phyloP scores from a whole-genome alignment of 768 basidiomycete genomes.

The Grammothele lineata region DNA sequence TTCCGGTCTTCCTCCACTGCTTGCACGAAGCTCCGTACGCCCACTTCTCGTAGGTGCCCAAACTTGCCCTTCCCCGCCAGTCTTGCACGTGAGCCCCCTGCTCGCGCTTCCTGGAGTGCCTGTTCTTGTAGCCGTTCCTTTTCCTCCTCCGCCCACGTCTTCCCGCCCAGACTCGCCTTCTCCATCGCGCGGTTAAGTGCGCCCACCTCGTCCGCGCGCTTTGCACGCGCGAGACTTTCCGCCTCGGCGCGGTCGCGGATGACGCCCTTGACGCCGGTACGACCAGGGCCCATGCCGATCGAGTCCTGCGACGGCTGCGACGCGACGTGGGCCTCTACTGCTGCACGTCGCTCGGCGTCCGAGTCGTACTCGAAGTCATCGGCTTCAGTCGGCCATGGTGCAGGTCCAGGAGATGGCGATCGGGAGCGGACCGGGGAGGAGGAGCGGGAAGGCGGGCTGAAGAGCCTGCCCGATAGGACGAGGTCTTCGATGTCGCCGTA shows the following conservation, averaged over 20 bases:
- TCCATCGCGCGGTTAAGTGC: constrained; percentile 57
- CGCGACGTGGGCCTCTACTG: constrained; percentile 19
- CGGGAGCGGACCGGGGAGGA: constrained; percentile 63
- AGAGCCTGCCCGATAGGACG: constrained; percentile 75
- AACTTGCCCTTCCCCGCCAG: constrained; percentile 37
- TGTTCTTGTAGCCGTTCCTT: constrained; percentile 44
- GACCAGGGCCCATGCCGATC: constrained; percentile 81
- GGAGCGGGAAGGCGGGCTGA: constrained; percentile 48
- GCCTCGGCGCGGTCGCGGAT: constrained; percentile 80
- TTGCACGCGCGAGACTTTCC: constrained; percentile 46
- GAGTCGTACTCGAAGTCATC: constrained; percentile 42
- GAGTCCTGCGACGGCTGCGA: constrained; percentile 40
- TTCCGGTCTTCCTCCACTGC: constrained; percentile 73
- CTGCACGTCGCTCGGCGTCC: constrained; percentile 33
- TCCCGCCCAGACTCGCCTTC: constrained; percentile 58
- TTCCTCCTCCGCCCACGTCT: constrained; percentile 77
- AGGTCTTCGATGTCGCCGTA: constrained; percentile 58
- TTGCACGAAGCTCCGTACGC: constrained; percentile 62
- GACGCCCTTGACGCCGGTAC: constrained; percentile 87
- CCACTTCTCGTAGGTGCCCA: constrained; percentile 81
- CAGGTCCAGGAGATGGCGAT: constrained; percentile 45
- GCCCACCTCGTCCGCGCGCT: constrained; percentile 47
- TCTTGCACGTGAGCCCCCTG: not conserved
- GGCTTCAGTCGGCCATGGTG: constrained; percentile 52
- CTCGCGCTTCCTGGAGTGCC: constrained; percentile 38